These are phyloP conservation scores for Mortierella sp. DNA, from an alignment of 371 early-diverging fungal genomes.

Conservation along the genomic window DNA sequence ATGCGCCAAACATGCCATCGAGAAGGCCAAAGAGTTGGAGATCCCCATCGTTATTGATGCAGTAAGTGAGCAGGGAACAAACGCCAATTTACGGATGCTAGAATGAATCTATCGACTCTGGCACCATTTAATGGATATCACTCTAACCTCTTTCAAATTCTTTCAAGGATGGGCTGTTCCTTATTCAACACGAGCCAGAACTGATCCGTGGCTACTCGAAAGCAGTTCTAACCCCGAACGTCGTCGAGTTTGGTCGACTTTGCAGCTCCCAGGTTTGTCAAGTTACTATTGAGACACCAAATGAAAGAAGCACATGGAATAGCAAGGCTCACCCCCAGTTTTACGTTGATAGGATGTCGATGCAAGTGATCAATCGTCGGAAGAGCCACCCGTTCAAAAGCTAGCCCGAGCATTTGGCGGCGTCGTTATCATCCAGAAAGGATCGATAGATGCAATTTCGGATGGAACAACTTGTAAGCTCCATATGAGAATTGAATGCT, in stretches of 20 bases:
- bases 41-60: constrained; percentile 94
- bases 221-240: constrained; percentile 93
- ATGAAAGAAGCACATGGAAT: neutral
- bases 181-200: constrained; percentile 79
- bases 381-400: constrained; percentile 53
- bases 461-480: constrained; percentile 74
- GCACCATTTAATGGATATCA: neutral
- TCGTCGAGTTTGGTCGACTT: constrained; percentile 85
- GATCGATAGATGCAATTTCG: constrained; percentile 81
- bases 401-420: constrained; percentile 58
- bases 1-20: constrained; percentile 68
- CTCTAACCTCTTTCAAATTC: no score
- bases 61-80: constrained; percentile 56
- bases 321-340: neutral
- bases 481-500: neutral
- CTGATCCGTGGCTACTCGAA: constrained; percentile 75
- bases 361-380: constrained; percentile 47
- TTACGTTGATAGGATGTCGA: constrained; percentile 56
- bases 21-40: constrained; percentile 64
- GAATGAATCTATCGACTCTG: neutral
- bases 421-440: constrained; percentile 90
- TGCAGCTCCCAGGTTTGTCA: constrained; percentile 72
- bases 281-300: neutral
- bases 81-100: neutral
- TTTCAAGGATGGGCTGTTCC: constrained; percentile 80